Conservation (phyloP, 2,329 filamentous ascomycete species). For the Pezicula neosporulosa region DNA sequence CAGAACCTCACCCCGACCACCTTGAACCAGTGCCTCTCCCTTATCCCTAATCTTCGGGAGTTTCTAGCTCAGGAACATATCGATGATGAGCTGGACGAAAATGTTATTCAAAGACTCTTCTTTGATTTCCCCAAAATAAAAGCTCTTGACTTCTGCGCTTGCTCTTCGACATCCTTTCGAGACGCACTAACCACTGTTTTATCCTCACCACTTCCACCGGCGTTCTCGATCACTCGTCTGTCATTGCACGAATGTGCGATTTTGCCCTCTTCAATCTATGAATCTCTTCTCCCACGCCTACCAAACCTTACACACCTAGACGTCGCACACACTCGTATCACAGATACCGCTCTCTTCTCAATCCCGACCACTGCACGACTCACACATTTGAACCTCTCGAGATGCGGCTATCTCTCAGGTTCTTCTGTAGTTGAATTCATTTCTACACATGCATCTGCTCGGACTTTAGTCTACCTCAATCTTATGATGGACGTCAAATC, state of each 20-base stretch:
- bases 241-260: slow-evolving; percentile 78
- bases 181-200: slow-evolving; percentile 56
- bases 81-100: slow-evolving; percentile 68
- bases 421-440: slow-evolving; percentile 68
- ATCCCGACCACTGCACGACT: slow-evolving; percentile 70
- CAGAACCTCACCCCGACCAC: slow-evolving; percentile 74
- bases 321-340: slow-evolving; percentile 74
- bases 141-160: slow-evolving; percentile 75
- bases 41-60: slow-evolving; percentile 72
- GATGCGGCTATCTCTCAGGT: slow-evolving; percentile 68
- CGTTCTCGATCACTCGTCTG: slow-evolving; percentile 60
- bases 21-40: slow-evolving; percentile 64
- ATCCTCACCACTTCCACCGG: slow-evolving; percentile 37
- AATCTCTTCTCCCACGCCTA: slow-evolving; percentile 68
- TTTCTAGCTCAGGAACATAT: slow-evolving; percentile 79
- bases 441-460: slow-evolving; percentile 65
- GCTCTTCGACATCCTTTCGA: slow-evolving; percentile 65
- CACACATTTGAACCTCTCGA: slow-evolving; percentile 75
- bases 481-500: slow-evolving; percentile 69
- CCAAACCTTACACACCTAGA: slow-evolving; percentile 71
- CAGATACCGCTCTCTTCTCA: slow-evolving; percentile 63
- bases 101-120: slow-evolving; percentile 69
- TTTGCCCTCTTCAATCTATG: slow-evolving; percentile 64
- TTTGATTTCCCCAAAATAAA: slow-evolving; percentile 60
- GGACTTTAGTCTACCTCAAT: slow-evolving; percentile 67